Conservation (phyloP, 192 early-diverging fungal genomes). For the Linnemannia exigua region DNA sequence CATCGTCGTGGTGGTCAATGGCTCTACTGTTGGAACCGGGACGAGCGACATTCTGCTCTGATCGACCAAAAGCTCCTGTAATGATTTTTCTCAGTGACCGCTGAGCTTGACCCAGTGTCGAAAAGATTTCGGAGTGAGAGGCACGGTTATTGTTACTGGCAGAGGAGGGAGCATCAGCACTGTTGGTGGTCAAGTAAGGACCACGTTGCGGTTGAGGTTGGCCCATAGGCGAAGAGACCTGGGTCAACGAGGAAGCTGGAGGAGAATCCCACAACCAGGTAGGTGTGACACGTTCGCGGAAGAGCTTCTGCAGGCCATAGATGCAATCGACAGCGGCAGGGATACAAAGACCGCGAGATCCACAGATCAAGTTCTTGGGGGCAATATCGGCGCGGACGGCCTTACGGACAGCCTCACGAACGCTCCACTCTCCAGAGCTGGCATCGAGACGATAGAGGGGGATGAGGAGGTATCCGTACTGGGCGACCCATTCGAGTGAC, state of each 20-base stretch:
- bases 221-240: neutral
- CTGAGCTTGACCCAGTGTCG: neutral
- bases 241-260: neutral
- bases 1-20: conserved; percentile 1
- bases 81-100: neutral
- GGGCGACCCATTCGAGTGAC: conserved; percentile 56
- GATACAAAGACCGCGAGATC: conserved; percentile 17
- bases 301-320: conserved; percentile 17
- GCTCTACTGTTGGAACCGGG: neutral
- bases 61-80: neutral
- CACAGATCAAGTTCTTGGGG: conserved; percentile 3
- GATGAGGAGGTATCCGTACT: conserved; percentile 45
- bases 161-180: no score
- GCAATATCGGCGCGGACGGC: neutral
- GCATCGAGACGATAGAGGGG: conserved; percentile 44
- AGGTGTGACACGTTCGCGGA: conserved; percentile 18
- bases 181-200: neutral
- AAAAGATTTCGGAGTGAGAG: neutral
- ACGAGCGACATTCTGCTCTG: neutral
- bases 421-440: conserved; percentile 26
- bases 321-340: conserved; percentile 41
- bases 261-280: neutral
- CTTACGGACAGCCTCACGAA: conserved; percentile 20
- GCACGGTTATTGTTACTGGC: neutral
- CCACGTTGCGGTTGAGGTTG: neutral